Evolutionary conservation across 768 basidiomycete genomes (phyloP), one percentile per base, ranked within the genome.

Genomic region (Lactifluus piperatus): DNA sequence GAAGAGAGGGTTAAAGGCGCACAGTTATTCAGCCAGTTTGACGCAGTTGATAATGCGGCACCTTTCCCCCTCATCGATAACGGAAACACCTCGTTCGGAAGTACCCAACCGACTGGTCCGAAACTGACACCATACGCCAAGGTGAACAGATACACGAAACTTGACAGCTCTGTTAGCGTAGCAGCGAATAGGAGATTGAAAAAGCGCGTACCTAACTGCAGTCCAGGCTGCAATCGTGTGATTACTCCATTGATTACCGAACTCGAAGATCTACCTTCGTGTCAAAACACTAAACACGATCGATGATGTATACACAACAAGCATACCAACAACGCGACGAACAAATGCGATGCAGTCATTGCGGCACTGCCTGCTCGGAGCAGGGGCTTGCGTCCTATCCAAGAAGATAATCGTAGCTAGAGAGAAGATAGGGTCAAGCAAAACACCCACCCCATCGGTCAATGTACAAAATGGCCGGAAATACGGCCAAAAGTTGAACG

Each of bases 11-110:
- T 11, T 22, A 13, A 34, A 7, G n/a, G 64, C 72, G 41, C 53
- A 73, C 72, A 92, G 58, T 92, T 92, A 66, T 91, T 91, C 26
- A 81, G 65, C 90, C 90, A 92, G 64, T 88, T 89, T n/a, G 86
- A 88, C 3, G 88, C 86, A 2, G 91, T 92, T 20, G 88, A 84
- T 22, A 94, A 66, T 24, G 90, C 82, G 5, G 93, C 91, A 49
- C 92, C 92, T 67, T 84, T 85, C 64, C 87, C 85, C 62, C 91
- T 77, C 72, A 88, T 78, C 2, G 87, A 85, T 0, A 88, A 73
- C 1, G 91, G 82, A 67, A 92, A 91, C 2, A 94, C 83, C 71
- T 94, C 91, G 62, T 81, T 84, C 0, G 91, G 87, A 8, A 93
- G 79, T 1, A 91, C 82, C 91, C 91, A 93, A 3, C 83, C 84